Evolutionary conservation across 768 basidiomycete genomes (phyloP), one percentile per base, ranked within the genome.

Genomic region (Boletus rubescentipes): DNA sequence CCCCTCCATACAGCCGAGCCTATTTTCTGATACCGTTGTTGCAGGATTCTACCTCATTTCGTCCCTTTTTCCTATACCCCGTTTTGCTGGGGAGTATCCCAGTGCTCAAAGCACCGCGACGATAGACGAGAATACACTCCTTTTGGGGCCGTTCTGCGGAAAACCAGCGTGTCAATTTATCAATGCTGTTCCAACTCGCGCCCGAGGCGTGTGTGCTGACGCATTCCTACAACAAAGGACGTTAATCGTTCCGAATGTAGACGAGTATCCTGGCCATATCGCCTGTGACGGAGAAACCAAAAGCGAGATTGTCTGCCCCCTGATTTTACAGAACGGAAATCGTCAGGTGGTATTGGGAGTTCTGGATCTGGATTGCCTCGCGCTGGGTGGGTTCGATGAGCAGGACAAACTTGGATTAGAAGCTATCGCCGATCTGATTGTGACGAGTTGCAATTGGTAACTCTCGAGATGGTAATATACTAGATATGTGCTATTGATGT

Each of bases 151-250:
- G 0, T 97, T 95, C 72, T 87, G 85, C 60, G 94, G 94, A 48
- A 89, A 88, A 61, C 95, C 94, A 2, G 95, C 95, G 0, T 98
- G 95, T 69, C 89, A 91, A 61, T 84, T 80, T 61, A 93, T 97
- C 68, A 74, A 79, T 52, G 75, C 82, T 38, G 73, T 78, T 15
- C 77, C 74, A 1, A 82, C 79, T 11, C 75, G 76, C 10, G 58
- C 74, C 2, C 79, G 80, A n/a, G 93, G 94, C 29, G 94, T 97
- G 11, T 97, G 94, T 68, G 90, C 92, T 7, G 86, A 85, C 46
- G 86, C 87, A 2, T 96, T 83, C 69, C 50, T 85, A 14, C 76
- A 76, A 46, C 70, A 68, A 40, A 64, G 74, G 58, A 82, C 87
- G 0, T 49, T 91, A 6, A 62, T 93, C n/a, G 91, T 97, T 1